Conservation (phyloP, 2,329 filamentous ascomycete genomes). For the Cadophora malorum region DNA sequence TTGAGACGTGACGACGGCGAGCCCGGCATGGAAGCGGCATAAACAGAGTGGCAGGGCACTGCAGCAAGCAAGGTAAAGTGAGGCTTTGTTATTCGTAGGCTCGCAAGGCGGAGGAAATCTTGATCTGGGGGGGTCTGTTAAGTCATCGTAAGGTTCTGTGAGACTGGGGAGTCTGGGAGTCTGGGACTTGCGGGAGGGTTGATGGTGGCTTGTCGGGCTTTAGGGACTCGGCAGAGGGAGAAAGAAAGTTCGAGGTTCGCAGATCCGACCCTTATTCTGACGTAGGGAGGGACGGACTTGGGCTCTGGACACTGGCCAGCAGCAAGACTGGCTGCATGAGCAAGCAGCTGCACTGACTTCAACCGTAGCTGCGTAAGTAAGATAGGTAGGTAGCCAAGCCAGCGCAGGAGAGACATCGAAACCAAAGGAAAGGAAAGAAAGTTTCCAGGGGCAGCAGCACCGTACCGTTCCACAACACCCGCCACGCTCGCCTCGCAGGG, state of each 20-base stretch:
- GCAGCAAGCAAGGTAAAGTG: background rate
- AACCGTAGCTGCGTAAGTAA: too few relatives aligned
- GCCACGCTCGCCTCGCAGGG: background rate
- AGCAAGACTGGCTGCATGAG: background rate
- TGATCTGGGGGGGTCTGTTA: background rate
- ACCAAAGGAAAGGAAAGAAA: background rate
- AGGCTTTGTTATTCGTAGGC: constrained; percentile 13
- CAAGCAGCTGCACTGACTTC: background rate
- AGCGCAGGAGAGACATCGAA: background rate
- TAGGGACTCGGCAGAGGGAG: background rate
- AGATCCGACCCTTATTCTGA: background rate
- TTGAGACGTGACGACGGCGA: constrained; percentile 6
- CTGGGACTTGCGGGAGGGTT: background rate
- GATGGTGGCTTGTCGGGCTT: background rate
- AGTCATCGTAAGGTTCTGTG: background rate
- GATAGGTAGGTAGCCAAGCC: too few relatives aligned
- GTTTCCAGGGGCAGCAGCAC: too few relatives aligned
- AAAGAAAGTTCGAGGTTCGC: background rate
- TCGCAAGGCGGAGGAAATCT: background rate
- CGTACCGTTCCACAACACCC: background rate
- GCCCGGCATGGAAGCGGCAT: background rate
- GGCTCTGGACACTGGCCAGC: background rate
- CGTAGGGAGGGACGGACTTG: background rate
- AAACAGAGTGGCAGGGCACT: background rate
- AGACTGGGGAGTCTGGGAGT: background rate